Base-by-base conservation (phyloP, 225 moss, liverwort and hornwort genomes). In the Bryoerythrophyllum caledonicum region DNA sequence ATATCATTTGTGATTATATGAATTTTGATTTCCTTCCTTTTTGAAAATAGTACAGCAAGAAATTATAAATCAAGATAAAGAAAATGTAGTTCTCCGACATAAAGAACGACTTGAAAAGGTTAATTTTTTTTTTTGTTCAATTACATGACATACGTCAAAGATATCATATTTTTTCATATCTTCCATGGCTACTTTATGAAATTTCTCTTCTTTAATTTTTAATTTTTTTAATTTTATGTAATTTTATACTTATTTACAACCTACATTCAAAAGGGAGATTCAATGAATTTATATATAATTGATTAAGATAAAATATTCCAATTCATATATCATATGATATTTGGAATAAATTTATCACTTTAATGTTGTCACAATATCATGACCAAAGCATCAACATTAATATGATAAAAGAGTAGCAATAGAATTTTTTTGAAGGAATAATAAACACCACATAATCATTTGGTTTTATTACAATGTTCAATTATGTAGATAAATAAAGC, bases 31-130 rank as follows among this genome's bases (percentile, higher is more conserved):
- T 8, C 0, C 41, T 15, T 7, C 8, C 0, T 12, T 43, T 0
- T 21, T 54, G 6, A 0, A 20, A 13, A 53, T 2, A 34, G 0
- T 55, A 7, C 19, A 85, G 81, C 68, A 58, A 64, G 68, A 85
- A 0, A 15, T 85, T 58, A 72, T 81, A 40, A 60, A 14, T 38
- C 17, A 0, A 68, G 85, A 82, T 63, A 43, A 11, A 6, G 68
- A 81, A 53, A 79, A 85, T 79, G 6, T 68, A 6, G 37, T 10
- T 17, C 0, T 67, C 16, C 71, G 75, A 19, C 71, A 84, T 27
- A 67, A 71, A 67, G 81, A 84, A 70, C 67, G 84, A 43, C 81
- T 84, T 43, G 63, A 78, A 0, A 78, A 81, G 75, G 84, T 84
- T 10, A 25, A 19, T 7, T 0, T 19, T 2, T 1, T 24, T n/a